Percentiles rank a stretch among this genome's conserved stretches.
Evolutionary conservation across 2,329 filamentous ascomycete species (phyloP).

Genomic region (Fusarium verticillioides): DNA sequence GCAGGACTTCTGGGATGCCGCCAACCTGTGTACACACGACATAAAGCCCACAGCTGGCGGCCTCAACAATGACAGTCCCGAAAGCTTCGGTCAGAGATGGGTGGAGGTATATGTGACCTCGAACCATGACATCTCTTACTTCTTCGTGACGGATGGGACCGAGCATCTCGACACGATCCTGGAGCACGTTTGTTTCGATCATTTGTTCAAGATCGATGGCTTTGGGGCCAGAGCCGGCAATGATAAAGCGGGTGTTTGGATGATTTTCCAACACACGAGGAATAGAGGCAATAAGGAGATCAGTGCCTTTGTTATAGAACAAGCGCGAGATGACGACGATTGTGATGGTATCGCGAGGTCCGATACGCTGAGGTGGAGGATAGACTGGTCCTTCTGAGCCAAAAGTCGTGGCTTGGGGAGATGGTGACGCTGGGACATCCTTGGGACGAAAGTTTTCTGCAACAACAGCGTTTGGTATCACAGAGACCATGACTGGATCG

Average conservation of each 20-base stretch:
- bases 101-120: slow-evolving; percentile 95
- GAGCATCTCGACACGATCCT: slow-evolving; percentile 92
- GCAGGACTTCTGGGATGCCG: slow-evolving; percentile 95
- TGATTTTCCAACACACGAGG: slow-evolving; percentile 90
- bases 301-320: slow-evolving; percentile 99
- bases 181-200: slow-evolving; percentile 92
- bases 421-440: slow-evolving; percentile 51
- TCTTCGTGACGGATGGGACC: slow-evolving; percentile 95
- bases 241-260: slow-evolving; percentile 95
- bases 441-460: slow-evolving; percentile 91
- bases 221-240: slow-evolving; percentile 94
- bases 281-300: slow-evolving; percentile 95
- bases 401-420: slow-evolving; percentile 49
- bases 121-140: slow-evolving; percentile 96
- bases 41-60: slow-evolving; percentile 93
- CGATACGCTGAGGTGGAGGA: slow-evolving; percentile 73
- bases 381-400: slow-evolving; percentile 48
- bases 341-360: slow-evolving; percentile 87
- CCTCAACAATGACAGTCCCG: slow-evolving; percentile 97
- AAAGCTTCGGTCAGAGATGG: slow-evolving; percentile 96
- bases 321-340: slow-evolving; percentile 97
- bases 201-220: slow-evolving; percentile 98
- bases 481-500: slow-evolving; percentile 96
- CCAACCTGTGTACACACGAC: slow-evolving; percentile 97
- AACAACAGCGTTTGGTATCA: slow-evolving; percentile 97